Conservation (phyloP, 2,329 filamentous ascomycete species). For the Byssoonygena ceratinophila region DNA sequence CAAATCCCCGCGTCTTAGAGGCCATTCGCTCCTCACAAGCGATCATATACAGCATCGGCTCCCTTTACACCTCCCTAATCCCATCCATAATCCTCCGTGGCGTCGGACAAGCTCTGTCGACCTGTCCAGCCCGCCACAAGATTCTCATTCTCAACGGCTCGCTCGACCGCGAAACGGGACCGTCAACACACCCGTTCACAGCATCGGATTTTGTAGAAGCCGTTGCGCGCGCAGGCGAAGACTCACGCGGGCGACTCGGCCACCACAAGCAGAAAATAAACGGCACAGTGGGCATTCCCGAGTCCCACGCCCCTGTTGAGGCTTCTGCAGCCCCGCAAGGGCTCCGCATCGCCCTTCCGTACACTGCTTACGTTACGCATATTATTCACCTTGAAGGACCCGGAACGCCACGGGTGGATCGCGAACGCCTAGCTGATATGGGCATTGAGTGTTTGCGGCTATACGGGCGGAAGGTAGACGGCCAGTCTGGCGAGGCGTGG, state of each 20-base stretch:
- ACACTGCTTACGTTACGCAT: constrained; percentile 66
- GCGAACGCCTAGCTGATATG: constrained; percentile 48
- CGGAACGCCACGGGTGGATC: constrained; percentile 60
- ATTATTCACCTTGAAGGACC: constrained; percentile 67
- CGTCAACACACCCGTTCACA: constrained; percentile 52
- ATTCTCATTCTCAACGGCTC: constrained; percentile 77
- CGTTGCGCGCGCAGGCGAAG: constrained; percentile 61
- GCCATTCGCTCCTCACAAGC: constrained; percentile 55
- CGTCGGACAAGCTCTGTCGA: constrained; percentile 55
- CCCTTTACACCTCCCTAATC: constrained; percentile 78
- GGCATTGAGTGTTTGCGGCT: constrained; percentile 70
- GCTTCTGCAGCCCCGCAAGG: not conserved
- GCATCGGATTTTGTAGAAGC: constrained; percentile 74
- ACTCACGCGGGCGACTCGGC: constrained; percentile 46
- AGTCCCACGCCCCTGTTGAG: not conserved
- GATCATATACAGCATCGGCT: constrained; percentile 88
- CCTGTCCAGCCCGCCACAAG: constrained; percentile 50
- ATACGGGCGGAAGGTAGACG: constrained; percentile 55
- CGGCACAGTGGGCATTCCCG: not conserved
- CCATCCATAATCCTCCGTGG: constrained; percentile 70
- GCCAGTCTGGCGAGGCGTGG: constrained; percentile 39
- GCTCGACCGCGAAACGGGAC: constrained; percentile 77
- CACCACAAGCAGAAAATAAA: constrained; percentile 8
- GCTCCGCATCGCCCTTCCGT: constrained; percentile 36
- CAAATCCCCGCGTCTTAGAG: constrained; percentile 68